These are phyloP conservation scores for Eucalyptus shirleyi DNA, from an alignment of 345 rosid genomes.

Conservation along the genomic window DNA sequence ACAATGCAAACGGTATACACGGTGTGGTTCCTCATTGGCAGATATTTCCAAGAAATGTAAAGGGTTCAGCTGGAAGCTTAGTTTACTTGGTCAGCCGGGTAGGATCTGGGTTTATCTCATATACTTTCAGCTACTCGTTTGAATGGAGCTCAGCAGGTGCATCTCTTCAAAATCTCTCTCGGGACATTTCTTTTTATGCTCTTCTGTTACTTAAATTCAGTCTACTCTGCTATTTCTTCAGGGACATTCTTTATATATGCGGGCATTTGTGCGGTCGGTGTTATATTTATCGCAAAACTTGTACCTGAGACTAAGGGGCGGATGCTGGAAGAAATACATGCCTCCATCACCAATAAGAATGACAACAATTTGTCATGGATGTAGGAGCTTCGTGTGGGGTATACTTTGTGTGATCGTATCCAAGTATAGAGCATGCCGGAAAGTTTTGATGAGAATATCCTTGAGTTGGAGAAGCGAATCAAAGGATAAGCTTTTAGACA, in stretches of 20 bases:
- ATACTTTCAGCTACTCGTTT: constrained; percentile 7
- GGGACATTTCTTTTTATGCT: not conserved
- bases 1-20: not conserved
- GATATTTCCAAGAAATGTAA: constrained; percentile 18
- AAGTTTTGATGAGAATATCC: not conserved
- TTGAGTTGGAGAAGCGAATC: not conserved
- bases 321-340: constrained; percentile 43
- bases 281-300: constrained; percentile 19
- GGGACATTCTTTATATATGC: constrained; percentile 12
- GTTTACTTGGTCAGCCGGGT: constrained; percentile 2
- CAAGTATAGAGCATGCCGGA: too few relatives aligned
- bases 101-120: constrained; percentile 4
- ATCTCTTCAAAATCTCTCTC: not conserved
- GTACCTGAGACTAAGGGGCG: constrained; percentile 39
- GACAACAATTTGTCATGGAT: not conserved
- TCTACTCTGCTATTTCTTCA: not conserved
- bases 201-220: not conserved
- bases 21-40: not conserved
- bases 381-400: too few relatives aligned
- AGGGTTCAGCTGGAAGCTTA: constrained; percentile 12
- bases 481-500: not conserved
- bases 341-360: not conserved
- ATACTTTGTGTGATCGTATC: too few relatives aligned
- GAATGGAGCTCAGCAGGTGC: constrained; percentile 28
- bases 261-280: constrained; percentile 2